Conservation (phyloP, 164 flowering plant species). For the Piper betle region DNA sequence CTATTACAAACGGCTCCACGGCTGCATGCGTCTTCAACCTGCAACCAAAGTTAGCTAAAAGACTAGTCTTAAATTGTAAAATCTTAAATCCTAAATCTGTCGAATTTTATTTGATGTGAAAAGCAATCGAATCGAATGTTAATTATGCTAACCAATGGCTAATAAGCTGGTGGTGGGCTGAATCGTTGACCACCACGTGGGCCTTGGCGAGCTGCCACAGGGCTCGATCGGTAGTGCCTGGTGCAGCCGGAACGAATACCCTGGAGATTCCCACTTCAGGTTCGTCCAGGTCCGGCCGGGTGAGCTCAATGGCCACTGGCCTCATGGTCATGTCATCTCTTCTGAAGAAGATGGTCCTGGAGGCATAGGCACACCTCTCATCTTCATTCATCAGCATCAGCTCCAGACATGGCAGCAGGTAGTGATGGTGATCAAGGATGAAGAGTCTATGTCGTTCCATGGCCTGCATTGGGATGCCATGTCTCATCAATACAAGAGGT, state of each 20-base stretch:
- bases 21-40: slow-evolving; percentile 87
- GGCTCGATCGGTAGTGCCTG: slow-evolving; percentile 24
- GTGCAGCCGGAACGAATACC: slow-evolving; percentile 26
- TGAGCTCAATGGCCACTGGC: slow-evolving; percentile 50
- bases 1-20: slow-evolving; percentile 76
- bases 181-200: slow-evolving; percentile 74
- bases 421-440: slow-evolving; percentile 51
- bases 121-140: not conserved
- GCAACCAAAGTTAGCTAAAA: slow-evolving; percentile 4
- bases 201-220: slow-evolving; percentile 95
- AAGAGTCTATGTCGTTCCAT: slow-evolving; percentile 25
- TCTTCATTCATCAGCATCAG: slow-evolving; percentile 18
- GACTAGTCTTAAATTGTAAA: no score
- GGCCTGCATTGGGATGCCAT: slow-evolving; percentile 20
- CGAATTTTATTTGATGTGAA: no score
- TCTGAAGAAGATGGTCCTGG: slow-evolving; percentile 39
- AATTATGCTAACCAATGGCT: slow-evolving; percentile 63
- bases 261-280: slow-evolving; percentile 6
- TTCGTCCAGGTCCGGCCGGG: slow-evolving; percentile 16
- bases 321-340: slow-evolving; percentile 27
- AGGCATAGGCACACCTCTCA: slow-evolving; percentile 26
- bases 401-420: slow-evolving; percentile 32
- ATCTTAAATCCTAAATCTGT: no score
- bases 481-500: no score
- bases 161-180: slow-evolving; percentile 79